Percentiles rank a stretch among this genome's conserved stretches.
These are phyloP conservation scores for Smallanthus sonchifolius DNA, from an alignment of 129 eudicot genomes.

Conservation along the genomic window DNA sequence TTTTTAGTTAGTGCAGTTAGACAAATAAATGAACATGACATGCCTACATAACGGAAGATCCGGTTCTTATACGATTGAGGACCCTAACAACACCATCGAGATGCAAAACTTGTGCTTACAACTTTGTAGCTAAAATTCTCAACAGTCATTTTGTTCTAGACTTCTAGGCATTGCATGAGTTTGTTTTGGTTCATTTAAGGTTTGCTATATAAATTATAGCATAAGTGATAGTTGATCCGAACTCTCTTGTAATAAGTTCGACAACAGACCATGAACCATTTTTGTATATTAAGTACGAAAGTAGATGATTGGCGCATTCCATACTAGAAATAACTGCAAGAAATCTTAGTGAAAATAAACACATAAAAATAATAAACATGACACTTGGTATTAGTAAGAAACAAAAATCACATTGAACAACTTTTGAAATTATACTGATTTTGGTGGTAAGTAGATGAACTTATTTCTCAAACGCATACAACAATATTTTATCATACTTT, in stretches of 20 bases:
- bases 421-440: too few relatives aligned
- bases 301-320: too few relatives aligned
- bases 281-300: too few relatives aligned
- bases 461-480: background rate
- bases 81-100: conserved; percentile 20
- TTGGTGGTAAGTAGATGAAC: too few relatives aligned
- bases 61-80: conserved; percentile 23
- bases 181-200: background rate
- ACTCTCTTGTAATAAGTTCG: too few relatives aligned
- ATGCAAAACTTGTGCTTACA: conserved; percentile 47
- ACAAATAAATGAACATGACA: conserved; percentile 42
- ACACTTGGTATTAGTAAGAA: too few relatives aligned
- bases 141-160: background rate
- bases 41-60: conserved; percentile 50
- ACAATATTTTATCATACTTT: background rate
- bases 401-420: too few relatives aligned
- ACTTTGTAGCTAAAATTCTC: conserved; percentile 35
- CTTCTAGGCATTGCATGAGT: background rate
- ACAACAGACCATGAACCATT: too few relatives aligned
- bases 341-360: too few relatives aligned
- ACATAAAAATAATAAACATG: too few relatives aligned
- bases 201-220: background rate
- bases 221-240: background rate
- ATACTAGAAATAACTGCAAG: too few relatives aligned
- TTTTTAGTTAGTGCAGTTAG: conserved; percentile 40